Evolutionary conservation across 805 yeast species (phyloP).

Genomic region (Yarrowia sp.): DNA sequence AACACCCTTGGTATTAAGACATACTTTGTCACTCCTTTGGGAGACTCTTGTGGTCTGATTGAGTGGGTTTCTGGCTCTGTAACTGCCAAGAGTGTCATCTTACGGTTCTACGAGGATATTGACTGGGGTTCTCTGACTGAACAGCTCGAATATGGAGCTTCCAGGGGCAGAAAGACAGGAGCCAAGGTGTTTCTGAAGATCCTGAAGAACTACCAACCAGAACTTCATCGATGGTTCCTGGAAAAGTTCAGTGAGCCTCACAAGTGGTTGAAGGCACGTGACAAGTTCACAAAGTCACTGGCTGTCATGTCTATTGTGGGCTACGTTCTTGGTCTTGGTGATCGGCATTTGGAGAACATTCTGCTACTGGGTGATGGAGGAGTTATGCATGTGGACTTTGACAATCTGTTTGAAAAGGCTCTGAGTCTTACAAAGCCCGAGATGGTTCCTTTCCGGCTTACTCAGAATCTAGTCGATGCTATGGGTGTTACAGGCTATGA

Average conservation of each 20-base stretch:
- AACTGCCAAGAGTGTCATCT: constrained; percentile 71
- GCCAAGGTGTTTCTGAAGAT: constrained; percentile 49
- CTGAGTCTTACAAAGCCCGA: constrained; percentile 82
- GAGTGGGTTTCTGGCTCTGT: constrained; percentile 84
- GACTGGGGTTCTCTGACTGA: constrained; percentile 42
- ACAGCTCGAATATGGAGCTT: not conserved
- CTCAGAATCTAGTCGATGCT: constrained; percentile 88
- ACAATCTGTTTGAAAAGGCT: constrained; percentile 88
- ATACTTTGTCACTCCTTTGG: constrained; percentile 86
- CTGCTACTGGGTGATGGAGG: constrained; percentile 78
- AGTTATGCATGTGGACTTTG: constrained; percentile 93
- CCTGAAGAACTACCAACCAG: constrained; percentile 53
- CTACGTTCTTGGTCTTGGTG: constrained; percentile 91
- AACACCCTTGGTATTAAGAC: constrained; percentile 74
- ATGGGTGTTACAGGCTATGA: constrained; percentile 87
- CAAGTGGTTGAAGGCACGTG: constrained; percentile 83
- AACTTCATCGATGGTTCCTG: constrained; percentile 84
- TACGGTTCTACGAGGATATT: constrained; percentile 52
- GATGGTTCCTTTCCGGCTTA: constrained; percentile 89
- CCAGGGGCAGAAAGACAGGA: not conserved
- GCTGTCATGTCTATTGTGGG: constrained; percentile 99
- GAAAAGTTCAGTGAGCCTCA: constrained; percentile 90
- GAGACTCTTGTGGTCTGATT: constrained; percentile 86
- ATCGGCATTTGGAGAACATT: constrained; percentile 93
- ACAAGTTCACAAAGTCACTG: constrained; percentile 73